Evolutionary conservation across 2,329 filamentous ascomycete species (phyloP).

Genomic region (Tolypocladium tropicale): DNA sequence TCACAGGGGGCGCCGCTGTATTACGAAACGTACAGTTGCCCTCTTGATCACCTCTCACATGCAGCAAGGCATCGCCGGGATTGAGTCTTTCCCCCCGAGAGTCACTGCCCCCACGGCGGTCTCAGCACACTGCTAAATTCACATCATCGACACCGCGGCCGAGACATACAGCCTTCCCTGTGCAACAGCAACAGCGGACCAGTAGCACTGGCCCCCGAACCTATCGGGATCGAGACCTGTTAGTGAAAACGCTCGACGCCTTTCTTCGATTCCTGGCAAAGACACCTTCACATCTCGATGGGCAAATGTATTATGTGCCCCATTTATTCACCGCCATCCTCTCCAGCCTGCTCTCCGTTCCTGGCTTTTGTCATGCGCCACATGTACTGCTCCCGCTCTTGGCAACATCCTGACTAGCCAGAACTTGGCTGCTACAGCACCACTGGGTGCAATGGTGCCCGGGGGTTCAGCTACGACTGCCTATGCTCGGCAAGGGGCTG

Average conservation of each 20-base stretch:
- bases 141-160: constrained; percentile 8
- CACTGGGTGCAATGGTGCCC: constrained; percentile 19
- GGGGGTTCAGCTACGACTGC: constrained; percentile 24
- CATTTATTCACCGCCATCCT: constrained; percentile 40
- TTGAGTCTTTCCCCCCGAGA: background rate
- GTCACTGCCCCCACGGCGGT: background rate
- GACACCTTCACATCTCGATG: background rate
- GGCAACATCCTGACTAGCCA: constrained; percentile 17
- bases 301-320: constrained; percentile 38
- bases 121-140: background rate
- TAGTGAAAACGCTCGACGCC: background rate
- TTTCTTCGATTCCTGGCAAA: background rate
- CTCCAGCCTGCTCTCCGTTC: constrained; percentile 28
- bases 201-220: background rate
- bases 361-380: constrained; percentile 32
- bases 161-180: constrained; percentile 11
- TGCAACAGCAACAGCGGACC: background rate
- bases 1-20: background rate
- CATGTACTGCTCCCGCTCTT: constrained; percentile 28
- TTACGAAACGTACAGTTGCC: background rate
- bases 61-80: background rate
- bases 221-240: background rate
- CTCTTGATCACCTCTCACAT: background rate
- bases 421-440: constrained; percentile 11
- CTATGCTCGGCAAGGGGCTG: constrained; percentile 36